Base-by-base conservation (phyloP, 805 yeast species). In the Helenozyma rhizophorensis region DNA sequence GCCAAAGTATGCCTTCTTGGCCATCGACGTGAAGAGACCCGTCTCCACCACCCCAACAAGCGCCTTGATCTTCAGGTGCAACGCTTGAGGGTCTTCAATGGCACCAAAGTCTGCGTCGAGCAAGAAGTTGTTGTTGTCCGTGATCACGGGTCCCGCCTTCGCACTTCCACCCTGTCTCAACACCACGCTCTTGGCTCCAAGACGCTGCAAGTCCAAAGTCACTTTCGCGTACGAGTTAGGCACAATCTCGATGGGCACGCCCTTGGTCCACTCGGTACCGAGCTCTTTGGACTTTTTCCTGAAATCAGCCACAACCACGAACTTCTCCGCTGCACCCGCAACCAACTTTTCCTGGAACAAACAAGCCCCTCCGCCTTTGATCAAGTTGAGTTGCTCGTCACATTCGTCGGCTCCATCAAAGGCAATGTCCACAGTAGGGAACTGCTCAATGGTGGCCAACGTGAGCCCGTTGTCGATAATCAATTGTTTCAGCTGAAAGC, bases 321-420 rank as follows among this genome's bases (percentile, higher is more conserved):
- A 88, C 48, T 73, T 74, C 37, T 74, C 65, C 3, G 96, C 78
- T 40, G 86, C 77, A 36, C 76, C 72, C 12, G 96, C 96, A 10
- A 93, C 96, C 33, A 93, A 70, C 63, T 93, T 93, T 59, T 93
- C 99, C 65, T 90, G 98, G 65, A 93, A 82, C 42, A 88, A 69
- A 60, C 99, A 93, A 2, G 97, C 99, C 25, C 99, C 99, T 30
- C 99, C 99, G 46, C 99, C 99, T 63, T 93, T 93, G 57, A 93
- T 93, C 50, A 89, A 79, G 54, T 88, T 85, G 48, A 93, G 70
- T 14, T 70, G 54, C 4, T 75, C 54, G 59, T 90, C 98, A 37
- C 89, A 89, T 61, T 93, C 98, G 60, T 93, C 99, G 2, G 98
- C 97, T 27, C 99, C 99, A 59, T 93, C 99, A 56, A 93, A 93